Percentiles rank a stretch among this genome's conserved stretches.
phyloP scores from a whole-genome alignment of 2,329 filamentous ascomycete genomes.

The Pseudogymnoascus sp. region DNA sequence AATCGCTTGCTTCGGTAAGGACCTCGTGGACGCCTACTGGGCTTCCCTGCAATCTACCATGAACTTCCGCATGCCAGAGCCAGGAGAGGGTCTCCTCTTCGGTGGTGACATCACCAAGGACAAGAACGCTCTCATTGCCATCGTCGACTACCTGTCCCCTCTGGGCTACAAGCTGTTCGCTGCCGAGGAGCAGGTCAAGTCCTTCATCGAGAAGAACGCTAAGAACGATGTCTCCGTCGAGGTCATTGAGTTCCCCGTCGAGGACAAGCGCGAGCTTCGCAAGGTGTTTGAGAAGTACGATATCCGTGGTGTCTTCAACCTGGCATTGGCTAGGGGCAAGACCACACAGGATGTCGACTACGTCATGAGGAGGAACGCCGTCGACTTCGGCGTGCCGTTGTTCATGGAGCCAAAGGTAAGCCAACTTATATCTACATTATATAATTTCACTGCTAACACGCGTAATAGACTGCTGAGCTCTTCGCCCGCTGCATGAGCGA shows the following conservation, averaged over 20 bases:
- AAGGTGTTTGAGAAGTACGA: slow-evolving; percentile 97
- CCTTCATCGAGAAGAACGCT: slow-evolving; percentile 64
- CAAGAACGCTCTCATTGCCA: slow-evolving; percentile 56
- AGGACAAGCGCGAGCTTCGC: slow-evolving; percentile 88
- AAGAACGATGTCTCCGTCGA: slow-evolving; percentile 66
- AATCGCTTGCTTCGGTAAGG: slow-evolving; percentile 96
- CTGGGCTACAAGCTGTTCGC: slow-evolving; percentile 93
- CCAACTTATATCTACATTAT: not conserved
- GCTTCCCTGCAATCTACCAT: slow-evolving; percentile 90
- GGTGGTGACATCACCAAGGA: slow-evolving; percentile 71
- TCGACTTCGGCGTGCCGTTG: slow-evolving; percentile 93
- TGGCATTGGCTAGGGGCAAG: slow-evolving; percentile 75
- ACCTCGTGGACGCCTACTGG: slow-evolving; percentile 97
- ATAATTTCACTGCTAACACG: slow-evolving; percentile 25
- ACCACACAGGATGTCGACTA: slow-evolving; percentile 89
- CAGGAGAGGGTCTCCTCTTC: slow-evolving; percentile 89
- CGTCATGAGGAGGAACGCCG: slow-evolving; percentile 95
- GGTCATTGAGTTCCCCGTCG: slow-evolving; percentile 92
- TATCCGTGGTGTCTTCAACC: slow-evolving; percentile 91
- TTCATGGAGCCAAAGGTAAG: slow-evolving; percentile 98
- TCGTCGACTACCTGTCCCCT: slow-evolving; percentile 80
- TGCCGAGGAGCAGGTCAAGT: slow-evolving; percentile 72
- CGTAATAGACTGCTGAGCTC: slow-evolving; percentile 73
- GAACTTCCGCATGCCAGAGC: slow-evolving; percentile 97
- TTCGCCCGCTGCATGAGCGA: slow-evolving; percentile 96